These are phyloP conservation scores for Amylostereum areolatum DNA, from an alignment of 1,284 basidiomycete species.

Conservation along the genomic window DNA sequence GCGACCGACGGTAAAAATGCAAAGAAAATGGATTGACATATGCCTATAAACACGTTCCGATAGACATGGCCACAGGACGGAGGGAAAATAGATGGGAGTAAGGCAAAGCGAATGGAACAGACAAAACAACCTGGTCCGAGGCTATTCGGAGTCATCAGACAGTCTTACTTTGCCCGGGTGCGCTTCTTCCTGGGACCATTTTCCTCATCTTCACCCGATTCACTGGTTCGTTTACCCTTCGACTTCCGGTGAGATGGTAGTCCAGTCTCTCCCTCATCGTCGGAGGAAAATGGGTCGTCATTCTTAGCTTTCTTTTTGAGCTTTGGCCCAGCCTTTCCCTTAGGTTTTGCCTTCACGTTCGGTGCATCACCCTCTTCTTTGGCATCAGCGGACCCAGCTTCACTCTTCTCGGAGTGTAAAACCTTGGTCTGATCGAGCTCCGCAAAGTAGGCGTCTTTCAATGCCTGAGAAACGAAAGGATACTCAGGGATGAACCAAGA, in stretches of 20 bases:
- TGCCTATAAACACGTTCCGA: no score
- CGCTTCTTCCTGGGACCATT: slow-evolving; percentile 15
- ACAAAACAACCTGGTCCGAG: no score
- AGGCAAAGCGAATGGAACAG: no score
- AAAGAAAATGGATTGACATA: no score
- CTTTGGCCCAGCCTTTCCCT: slow-evolving; percentile 36
- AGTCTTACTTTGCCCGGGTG: background rate
- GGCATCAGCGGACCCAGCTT: slow-evolving; percentile 12
- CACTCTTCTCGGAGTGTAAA: background rate
- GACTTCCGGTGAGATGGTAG: slow-evolving; percentile 10
- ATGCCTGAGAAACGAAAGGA: slow-evolving; percentile 30
- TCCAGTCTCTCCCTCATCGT: slow-evolving; percentile 28
- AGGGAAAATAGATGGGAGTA: no score
- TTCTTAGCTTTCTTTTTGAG: slow-evolving; percentile 34
- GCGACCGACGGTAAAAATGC: no score
- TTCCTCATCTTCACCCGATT: slow-evolving; percentile 16
- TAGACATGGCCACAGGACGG: no score
- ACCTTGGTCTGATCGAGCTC: slow-evolving; percentile 22
- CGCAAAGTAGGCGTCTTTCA: slow-evolving; percentile 53
- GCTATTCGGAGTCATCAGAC: no score
- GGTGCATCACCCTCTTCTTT: slow-evolving; percentile 21
- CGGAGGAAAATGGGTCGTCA: slow-evolving; percentile 44
- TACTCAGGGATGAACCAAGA: background rate
- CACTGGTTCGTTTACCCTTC: slow-evolving; percentile 9
- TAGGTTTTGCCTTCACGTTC: slow-evolving; percentile 15